Base-by-base conservation (phyloP, 2,329 filamentous ascomycete genomes). In the Coniochaeta sp. region DNA sequence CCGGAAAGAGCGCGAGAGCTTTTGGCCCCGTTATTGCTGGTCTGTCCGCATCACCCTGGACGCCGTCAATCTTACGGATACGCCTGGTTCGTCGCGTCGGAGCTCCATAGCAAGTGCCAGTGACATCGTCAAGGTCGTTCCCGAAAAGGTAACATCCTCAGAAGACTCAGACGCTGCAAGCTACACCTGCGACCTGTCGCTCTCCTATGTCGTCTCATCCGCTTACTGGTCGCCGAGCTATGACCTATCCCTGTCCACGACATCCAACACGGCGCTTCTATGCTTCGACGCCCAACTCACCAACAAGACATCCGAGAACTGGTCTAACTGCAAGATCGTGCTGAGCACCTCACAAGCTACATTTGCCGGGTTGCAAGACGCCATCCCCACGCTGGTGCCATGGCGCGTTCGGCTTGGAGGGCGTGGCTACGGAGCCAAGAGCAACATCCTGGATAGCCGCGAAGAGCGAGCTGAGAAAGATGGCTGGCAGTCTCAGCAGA, bases 301-400 rank as follows among this genome's bases (percentile, higher is more conserved):
- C 60, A 89, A 89, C 71, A 74, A 74, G 58, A 87, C 84, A 0
- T 84, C 82, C 0, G 86, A 89, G 72, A 83, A 80, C 0, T 89
- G 86, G 86, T 75, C 74, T 33, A 80, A 83, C 70, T 81, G 83
- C 69, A 82, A 80, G 63, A 72, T 89, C 40, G 79, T 79, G 0
- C 78, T 89, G 6, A 88, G 86, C 2, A 88, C 84, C 0, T 87
- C 84, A 0, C 83, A 88, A 66, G 81, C 85, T 3, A 78, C 78
- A 6, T 85, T 83, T 59, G 77, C 81, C 1, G 80, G 80, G 1
- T 72, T 87, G 1, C 77, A 81, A 26, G 81, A 87, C 61, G 71
- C 72, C 14, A 79, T 85, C 1, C 86, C 86, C 0, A 72, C 70
- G 4, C 76, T 89, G 38, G 68, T 75, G 1, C 77, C 82, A 0